Evolutionary conservation across 2,329 filamentous ascomycete species (phyloP), one percentile per base, ranked within the genome.

Genomic region (Sporothrix mexicana): DNA sequence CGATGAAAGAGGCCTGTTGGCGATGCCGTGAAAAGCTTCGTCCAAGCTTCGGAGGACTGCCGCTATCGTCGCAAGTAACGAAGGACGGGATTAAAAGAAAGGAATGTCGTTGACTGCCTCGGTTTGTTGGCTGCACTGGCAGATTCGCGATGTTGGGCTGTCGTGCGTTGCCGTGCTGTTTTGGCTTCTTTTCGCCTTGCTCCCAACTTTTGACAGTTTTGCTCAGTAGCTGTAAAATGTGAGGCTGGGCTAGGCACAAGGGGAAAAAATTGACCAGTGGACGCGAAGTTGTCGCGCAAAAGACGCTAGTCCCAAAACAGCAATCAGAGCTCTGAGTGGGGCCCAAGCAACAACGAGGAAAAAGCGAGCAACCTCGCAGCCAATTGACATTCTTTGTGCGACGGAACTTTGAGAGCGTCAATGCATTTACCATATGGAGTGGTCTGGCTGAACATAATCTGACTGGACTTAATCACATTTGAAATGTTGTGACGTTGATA

Each of bases 221-320:
- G 30, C 30, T 36, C 30, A 36, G 30, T 55, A 57, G 41, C 45
- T 43, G 64, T 53, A 68, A 68, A 70, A 72, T 43, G 45, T 71
- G 72, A 70, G 72, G 71, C 71, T 73, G 71, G 72, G 70, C 47
- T 43, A 30, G 20, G 36, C 17, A 59, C 36, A 47, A 12, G 13
- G 15, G 20, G 9, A 68, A 45, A 49, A n/a, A 36, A 36, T 36
- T 36, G 30, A 36, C 30, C 30, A 36, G 30, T 36, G 57, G 67
- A 77, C 77, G 77, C 77, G 77, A 78, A 74, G 72, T 73, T 75
- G 75, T 76, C 77, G 76, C 76, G 76, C 75, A 77, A 74, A 77
- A 57, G 15, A 25, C 72, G 72, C 79, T 79, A 79, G 72, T 43
- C 77, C 75, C 5, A 43, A 74, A 71, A 47, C 5, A 47, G 70